phyloP scores from a whole-genome alignment of 2,329 filamentous ascomycete species.

The Pyrenophora teres region DNA sequence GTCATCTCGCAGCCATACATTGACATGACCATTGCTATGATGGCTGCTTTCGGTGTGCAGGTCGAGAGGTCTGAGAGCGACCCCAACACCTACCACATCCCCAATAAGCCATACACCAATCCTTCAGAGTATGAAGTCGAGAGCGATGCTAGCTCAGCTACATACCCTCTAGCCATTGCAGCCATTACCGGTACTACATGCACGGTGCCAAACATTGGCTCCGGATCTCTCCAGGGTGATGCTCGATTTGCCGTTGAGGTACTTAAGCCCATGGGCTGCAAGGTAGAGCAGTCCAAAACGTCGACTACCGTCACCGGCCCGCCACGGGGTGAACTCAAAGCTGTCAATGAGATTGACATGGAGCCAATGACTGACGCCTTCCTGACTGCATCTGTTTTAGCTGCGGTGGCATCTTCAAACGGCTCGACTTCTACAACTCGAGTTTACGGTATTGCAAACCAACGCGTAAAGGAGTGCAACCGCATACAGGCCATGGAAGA shows the following conservation, averaged over 20 bases:
- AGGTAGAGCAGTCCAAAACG: constrained; percentile 78
- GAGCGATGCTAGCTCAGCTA: constrained; percentile 96
- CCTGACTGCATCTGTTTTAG: constrained; percentile 89
- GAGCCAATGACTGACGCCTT: constrained; percentile 99
- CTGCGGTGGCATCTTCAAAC: constrained; percentile 80
- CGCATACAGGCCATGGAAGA: constrained; percentile 94
- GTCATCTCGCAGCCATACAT: constrained; percentile 97
- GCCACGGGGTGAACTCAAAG: constrained; percentile 70
- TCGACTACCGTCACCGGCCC: constrained; percentile 95
- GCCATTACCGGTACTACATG: constrained; percentile 95
- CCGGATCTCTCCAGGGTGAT: constrained; percentile 88
- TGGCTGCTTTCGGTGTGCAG: constrained; percentile 84
- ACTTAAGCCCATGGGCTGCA: constrained; percentile 89
- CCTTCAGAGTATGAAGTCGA: constrained; percentile 87
- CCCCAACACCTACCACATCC: constrained; percentile 91
- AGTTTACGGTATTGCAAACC: constrained; percentile 95
- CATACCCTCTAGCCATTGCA: constrained; percentile 90
- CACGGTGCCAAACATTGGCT: constrained; percentile 95
- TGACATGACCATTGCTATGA: constrained; percentile 99
- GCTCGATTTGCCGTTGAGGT: constrained; percentile 92
- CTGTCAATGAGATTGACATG: constrained; percentile 88
- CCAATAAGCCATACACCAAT: constrained; percentile 80
- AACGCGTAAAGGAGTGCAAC: constrained; percentile 97
- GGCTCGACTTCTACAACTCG: constrained; percentile 67
- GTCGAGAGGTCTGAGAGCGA: constrained; percentile 78